phyloP scores from a whole-genome alignment of 345 rosid genomes.

The Sapria himalayana region DNA sequence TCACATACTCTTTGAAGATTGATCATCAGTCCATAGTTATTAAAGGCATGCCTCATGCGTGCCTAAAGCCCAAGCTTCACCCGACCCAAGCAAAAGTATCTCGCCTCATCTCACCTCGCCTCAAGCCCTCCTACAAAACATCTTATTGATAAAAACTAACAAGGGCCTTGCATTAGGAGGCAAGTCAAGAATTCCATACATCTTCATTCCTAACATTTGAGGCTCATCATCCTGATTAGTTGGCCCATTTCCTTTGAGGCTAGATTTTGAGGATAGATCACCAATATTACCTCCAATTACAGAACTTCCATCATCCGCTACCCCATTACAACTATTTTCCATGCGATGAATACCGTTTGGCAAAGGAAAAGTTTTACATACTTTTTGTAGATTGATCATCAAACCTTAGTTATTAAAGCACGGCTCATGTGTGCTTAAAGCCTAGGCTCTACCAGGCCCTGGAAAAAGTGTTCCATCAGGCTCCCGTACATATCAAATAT shows the following conservation, averaged over 20 bases:
- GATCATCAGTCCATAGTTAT: conserved; percentile 31
- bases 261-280: conserved; percentile 25
- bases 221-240: conserved; percentile 54
- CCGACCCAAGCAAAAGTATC: too few species aligned
- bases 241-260: conserved; percentile 46
- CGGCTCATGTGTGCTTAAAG: too few species aligned
- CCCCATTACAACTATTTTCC: conserved; percentile 30
- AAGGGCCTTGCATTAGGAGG: conserved; percentile 70
- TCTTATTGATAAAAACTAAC: conserved; percentile 72
- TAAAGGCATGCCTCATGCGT: too few species aligned
- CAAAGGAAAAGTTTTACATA: conserved; percentile 23
- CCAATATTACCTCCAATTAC: conserved; percentile 22
- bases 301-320: conserved; percentile 14
- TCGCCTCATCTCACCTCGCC: too few species aligned
- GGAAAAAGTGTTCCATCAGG: too few species aligned
- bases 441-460: too few species aligned
- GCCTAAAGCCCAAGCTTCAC: too few species aligned
- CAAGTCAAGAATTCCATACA: conserved; percentile 53
- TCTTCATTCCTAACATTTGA: conserved; percentile 37
- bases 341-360: conserved; percentile 22
- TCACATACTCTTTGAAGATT: conserved; percentile 40
- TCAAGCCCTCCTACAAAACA: too few species aligned
- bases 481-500: too few species aligned
- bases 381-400: conserved; percentile 39
- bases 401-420: too few species aligned